phyloP scores from a whole-genome alignment of 176 grass and related monocot species.

The Triticum aestivum region DNA sequence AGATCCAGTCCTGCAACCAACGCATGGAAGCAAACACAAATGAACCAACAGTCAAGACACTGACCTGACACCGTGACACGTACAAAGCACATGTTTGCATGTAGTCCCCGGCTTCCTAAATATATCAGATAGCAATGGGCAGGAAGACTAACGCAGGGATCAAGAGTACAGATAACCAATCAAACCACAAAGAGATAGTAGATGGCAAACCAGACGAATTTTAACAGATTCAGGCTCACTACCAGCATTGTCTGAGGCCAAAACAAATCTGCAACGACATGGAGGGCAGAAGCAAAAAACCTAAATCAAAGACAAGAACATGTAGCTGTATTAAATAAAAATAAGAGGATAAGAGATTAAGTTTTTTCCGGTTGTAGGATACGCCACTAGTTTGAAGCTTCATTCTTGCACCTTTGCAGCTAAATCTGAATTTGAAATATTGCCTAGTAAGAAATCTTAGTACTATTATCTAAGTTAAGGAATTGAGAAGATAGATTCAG shows the following conservation, averaged over 20 bases:
- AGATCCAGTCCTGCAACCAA: constrained; percentile 26
- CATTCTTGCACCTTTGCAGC: background rate
- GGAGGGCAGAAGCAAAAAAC: background rate
- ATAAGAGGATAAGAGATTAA: background rate
- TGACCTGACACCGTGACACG: background rate
- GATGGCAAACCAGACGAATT: background rate
- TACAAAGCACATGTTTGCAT: background rate
- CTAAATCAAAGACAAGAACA: background rate
- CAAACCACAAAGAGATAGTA: background rate
- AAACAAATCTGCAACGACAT: background rate
- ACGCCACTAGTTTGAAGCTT: background rate
- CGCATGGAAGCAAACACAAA: background rate
- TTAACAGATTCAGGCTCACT: background rate
- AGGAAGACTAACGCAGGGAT: no score
- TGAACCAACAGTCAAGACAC: background rate
- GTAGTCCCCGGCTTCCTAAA: no score
- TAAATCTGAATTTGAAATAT: constrained; percentile 13
- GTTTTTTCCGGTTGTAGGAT: background rate
- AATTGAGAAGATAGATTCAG: background rate
- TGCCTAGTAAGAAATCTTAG: background rate
- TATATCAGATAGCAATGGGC: no score
- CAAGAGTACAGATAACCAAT: background rate
- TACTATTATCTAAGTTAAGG: background rate
- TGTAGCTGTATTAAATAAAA: background rate
- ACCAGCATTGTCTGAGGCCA: background rate